Percentiles rank a stretch among this genome's conserved stretches.
These are phyloP conservation scores for Geotrichum histeridarum DNA, from an alignment of 1,139 yeast genomes.

Conservation along the genomic window DNA sequence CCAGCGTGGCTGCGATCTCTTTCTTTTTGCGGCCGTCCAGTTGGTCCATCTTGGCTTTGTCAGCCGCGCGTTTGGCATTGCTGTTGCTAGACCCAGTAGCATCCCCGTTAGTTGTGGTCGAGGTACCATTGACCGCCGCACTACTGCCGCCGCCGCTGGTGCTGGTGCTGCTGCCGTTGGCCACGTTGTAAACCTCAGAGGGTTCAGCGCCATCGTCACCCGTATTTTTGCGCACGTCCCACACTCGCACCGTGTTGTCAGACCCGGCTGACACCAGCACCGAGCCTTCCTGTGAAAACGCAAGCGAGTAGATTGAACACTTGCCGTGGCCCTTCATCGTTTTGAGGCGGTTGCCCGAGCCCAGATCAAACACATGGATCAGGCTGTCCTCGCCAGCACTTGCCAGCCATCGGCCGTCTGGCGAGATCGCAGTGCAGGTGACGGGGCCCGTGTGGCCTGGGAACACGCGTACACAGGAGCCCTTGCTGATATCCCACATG, in stretches of 20 bases:
- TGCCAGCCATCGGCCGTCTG: constrained; percentile 96
- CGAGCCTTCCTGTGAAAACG: constrained; percentile 82
- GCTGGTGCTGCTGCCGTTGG: not conserved
- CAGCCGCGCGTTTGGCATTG: not conserved
- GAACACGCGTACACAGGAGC: constrained; percentile 87
- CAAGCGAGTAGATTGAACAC: constrained; percentile 76
- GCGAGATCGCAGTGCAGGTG: constrained; percentile 80
- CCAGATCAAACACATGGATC: constrained; percentile 90
- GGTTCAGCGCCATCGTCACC: constrained; percentile 71
- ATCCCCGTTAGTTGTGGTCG: not conserved
- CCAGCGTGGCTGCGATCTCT: constrained; percentile 75
- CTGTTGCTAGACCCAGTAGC: not conserved
- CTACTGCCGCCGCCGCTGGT: not conserved
- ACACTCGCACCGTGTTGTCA: constrained; percentile 86
- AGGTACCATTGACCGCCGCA: not conserved
- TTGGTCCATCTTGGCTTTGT: constrained; percentile 1
- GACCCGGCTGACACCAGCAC: constrained; percentile 90
- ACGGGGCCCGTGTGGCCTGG: constrained; percentile 90
- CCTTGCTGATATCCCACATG: constrained; percentile 95
- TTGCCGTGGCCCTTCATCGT: constrained; percentile 84
- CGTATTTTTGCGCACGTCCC: constrained; percentile 90
- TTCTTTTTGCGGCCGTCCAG: constrained; percentile 47
- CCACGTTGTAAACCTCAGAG: constrained; percentile 45
- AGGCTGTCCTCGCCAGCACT: constrained; percentile 92
- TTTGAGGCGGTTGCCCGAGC: constrained; percentile 81